Percentiles rank a stretch among this genome's conserved stretches.
Evolutionary conservation across 495 filamentous ascomycete genomes (phyloP).

Genomic region (Sabuloglossum arenarium): DNA sequence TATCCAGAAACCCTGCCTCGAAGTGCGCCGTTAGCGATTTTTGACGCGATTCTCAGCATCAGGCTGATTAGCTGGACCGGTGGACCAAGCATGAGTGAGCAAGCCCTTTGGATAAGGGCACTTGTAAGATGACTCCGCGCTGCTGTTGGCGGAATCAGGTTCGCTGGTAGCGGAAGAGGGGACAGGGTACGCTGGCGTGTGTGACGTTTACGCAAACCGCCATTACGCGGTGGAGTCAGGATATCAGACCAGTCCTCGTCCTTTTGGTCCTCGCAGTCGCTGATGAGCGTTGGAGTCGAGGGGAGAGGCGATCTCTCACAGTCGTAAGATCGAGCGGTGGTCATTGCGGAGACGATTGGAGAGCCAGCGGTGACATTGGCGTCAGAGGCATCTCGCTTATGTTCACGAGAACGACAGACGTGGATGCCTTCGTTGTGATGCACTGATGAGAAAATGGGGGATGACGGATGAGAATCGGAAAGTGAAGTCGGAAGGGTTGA

Average conservation of each 20-base stretch:
- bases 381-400: slow-evolving; percentile 21
- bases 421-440: background rate
- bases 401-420: slow-evolving; percentile 7
- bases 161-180: slow-evolving; percentile 44
- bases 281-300: slow-evolving; percentile 13
- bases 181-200: slow-evolving; percentile 39
- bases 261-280: background rate
- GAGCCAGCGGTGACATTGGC: slow-evolving; percentile 19
- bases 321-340: slow-evolving; percentile 3
- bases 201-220: slow-evolving; percentile 30
- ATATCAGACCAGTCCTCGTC: background rate
- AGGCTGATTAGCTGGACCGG: slow-evolving; percentile 53
- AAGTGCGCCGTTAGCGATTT: slow-evolving; percentile 45
- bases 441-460: background rate
- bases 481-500: slow-evolving; percentile 28
- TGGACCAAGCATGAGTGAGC: slow-evolving; percentile 50
- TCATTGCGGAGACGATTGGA: background rate
- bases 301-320: slow-evolving; percentile 7
- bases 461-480: slow-evolving; percentile 15
- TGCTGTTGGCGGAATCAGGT: slow-evolving; percentile 34
- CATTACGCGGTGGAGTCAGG: slow-evolving; percentile 26
- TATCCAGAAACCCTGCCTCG: slow-evolving; percentile 26
- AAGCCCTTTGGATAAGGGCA: slow-evolving; percentile 52
- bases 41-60: slow-evolving; percentile 60
- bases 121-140: slow-evolving; percentile 32